phyloP scores from a whole-genome alignment of 164 flowering plant species.

The Santalum album region DNA sequence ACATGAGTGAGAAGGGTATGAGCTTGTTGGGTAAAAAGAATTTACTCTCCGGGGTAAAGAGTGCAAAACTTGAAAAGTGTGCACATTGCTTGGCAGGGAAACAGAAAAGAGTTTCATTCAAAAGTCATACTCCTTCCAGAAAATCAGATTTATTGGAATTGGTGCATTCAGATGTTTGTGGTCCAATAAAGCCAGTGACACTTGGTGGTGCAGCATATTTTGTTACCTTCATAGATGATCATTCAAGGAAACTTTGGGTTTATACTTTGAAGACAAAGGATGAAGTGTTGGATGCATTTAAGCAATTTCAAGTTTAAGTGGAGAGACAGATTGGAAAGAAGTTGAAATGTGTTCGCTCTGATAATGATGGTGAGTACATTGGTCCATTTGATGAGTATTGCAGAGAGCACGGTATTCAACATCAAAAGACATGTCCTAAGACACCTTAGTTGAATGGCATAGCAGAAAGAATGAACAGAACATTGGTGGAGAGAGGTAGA shows the following conservation, averaged over 20 bases:
- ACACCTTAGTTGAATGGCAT: neutral
- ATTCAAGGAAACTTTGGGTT: neutral
- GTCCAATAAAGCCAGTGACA: too few species aligned
- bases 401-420: conserved; percentile 2
- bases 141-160: too few species aligned
- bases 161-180: too few species aligned
- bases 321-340: conserved; percentile 12
- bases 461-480: neutral
- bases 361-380: conserved; percentile 11
- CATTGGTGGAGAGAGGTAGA: neutral
- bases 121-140: too few species aligned
- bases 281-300: neutral
- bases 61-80: too few species aligned
- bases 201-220: neutral
- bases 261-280: neutral
- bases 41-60: too few species aligned
- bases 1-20: too few species aligned
- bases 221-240: conserved; percentile 1
- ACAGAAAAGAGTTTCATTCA: too few species aligned
- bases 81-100: too few species aligned
- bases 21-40: too few species aligned
- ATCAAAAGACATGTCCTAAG: neutral
- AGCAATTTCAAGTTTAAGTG: neutral
- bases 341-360: conserved; percentile 6
- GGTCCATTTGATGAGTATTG: conserved; percentile 7